Evolutionary conservation across 1,284 basidiomycete genomes (phyloP), one percentile per base, ranked within the genome.

Genomic region (Leccinum solheimii): DNA sequence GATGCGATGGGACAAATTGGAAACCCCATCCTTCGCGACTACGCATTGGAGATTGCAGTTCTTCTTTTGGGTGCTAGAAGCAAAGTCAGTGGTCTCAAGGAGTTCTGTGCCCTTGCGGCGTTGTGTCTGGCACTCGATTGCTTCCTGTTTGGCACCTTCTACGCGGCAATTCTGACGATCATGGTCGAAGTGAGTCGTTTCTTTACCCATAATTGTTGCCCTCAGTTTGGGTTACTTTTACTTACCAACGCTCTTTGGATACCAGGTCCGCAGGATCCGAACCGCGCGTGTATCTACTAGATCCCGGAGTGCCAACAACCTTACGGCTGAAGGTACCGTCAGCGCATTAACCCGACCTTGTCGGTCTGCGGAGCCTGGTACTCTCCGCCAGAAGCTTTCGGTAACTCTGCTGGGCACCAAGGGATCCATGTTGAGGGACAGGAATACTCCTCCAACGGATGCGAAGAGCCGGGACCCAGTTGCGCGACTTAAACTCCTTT

Each of bases 21-120:
- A 61, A 84, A 88, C 27, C 84, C 87, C 50, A 95, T 98, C 68
- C 86, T 98, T 54, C 84, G 96, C 26, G 97, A 98, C 75, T 99
- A 97, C 69, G 87, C 89, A 2, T 84, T 98, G 57, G 97, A 99
- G 72, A 91, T 99, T 58, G 89, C 88, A 7, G 95, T 98, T 2
- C 84, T 99, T 16, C 79, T 90, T 38, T 83, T 96, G 26, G 97
- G 97, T 23, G 95, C 95, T 1, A 88, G 91, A 68, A 91, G 89
- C 66, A 90, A 89, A 57, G 94, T 98, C 34, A 89, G 90, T 34
- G 97, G 97, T 6, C 80, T 99, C 56, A 89, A 87, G 67, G 96
- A 99, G 76, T 97, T 98, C 70, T 99, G 97, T 76, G 92, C 95
- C 34, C 85, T 99, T 14, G 96, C 95, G 2, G 95, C 94, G 1